Evolutionary conservation across 192 early-diverging fungal genomes (phyloP).

Genomic region (Oehlia diaphana): DNA sequence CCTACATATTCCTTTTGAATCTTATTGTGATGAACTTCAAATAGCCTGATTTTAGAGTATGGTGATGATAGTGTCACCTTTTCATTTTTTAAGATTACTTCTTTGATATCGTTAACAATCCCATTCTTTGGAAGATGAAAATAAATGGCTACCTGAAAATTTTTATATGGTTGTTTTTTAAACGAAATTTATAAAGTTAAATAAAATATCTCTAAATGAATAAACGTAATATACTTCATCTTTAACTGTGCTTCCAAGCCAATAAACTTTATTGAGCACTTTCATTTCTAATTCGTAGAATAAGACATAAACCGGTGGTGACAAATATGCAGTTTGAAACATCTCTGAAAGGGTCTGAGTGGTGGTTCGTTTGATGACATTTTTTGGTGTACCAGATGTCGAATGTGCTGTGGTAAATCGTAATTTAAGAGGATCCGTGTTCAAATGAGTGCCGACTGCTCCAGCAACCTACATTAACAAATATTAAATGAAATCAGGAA

Average conservation of each 20-base stretch:
- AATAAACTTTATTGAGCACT: slow-evolving; percentile 66
- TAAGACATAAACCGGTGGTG: slow-evolving; percentile 49
- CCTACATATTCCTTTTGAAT: slow-evolving; percentile 46
- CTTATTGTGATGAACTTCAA: slow-evolving; percentile 52
- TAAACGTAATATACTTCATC: slow-evolving; percentile 53
- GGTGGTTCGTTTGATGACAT: slow-evolving; percentile 33
- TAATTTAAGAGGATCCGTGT: slow-evolving; percentile 69
- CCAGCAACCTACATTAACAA: slow-evolving; percentile 55
- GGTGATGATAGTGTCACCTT: slow-evolving; percentile 40
- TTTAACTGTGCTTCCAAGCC: slow-evolving; percentile 62
- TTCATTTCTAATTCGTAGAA: slow-evolving; percentile 90
- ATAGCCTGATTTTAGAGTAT: slow-evolving; percentile 57
- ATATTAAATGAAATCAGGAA: slow-evolving; percentile 5
- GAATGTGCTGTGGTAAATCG: slow-evolving; percentile 58
- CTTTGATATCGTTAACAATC: slow-evolving; percentile 48
- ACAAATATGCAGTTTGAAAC: slow-evolving; percentile 32
- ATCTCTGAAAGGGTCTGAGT: slow-evolving; percentile 43
- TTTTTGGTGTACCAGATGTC: slow-evolving; percentile 35
- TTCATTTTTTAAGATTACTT: slow-evolving; percentile 46
- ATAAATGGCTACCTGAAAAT: slow-evolving; percentile 38
- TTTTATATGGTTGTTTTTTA: no score
- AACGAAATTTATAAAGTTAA: neutral
- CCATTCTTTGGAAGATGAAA: slow-evolving; percentile 69
- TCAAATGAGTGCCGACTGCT: slow-evolving; percentile 60
- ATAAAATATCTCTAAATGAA: slow-evolving; percentile 1